Evolutionary conservation across 208 protist species (phyloP), one percentile per base, ranked within the genome.

Genomic region (Trypanosoma lewisi): DNA sequence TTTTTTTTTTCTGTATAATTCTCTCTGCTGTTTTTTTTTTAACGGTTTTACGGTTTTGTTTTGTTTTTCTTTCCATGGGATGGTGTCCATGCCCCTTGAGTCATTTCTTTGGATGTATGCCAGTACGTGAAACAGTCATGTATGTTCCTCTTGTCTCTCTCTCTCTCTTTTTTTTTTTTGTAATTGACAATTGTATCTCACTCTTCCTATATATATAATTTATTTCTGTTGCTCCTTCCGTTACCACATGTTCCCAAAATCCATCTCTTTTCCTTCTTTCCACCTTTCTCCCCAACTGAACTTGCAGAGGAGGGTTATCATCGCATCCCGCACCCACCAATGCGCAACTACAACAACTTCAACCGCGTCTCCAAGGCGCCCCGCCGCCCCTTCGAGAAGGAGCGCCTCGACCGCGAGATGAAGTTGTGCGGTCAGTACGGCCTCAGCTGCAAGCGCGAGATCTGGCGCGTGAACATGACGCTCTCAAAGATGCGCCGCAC

Each of bases 351-450:
- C 86, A 94, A 97, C 80, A 97, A 98, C 82, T 97, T 96, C 85
- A 96, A 91, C 72, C 98, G 98, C 77, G 97, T 98, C 57, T 95
- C 74, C 63, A 97, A 95, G 75, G 97, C 96, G 42, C 99, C 99
- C 51, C 95, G 97, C 75, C 98, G 98, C 77, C 98, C 98, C 63
- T 99, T 99, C 86, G 99, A 99, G 87, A 99, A 99, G 91, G 98
- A 99, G 84, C 97, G 99, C 72, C 91, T 99, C 60, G 98, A 99
- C 82, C 85, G 90, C 53, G 99, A 99, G 93, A 95, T 99, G 73
- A 99, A 99, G 91, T 75, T 99, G 52, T 94, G 95, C 85, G 98
- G 98, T 54, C 95, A 99, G 89, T 99, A 97, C 80, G 98, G 98
- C 68, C 96, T 99, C 65, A 95, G 96, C 74, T 99, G 98, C 97